Evolutionary conservation across 768 basidiomycete genomes (phyloP).

Genomic region (Lactifluus piperatus): DNA sequence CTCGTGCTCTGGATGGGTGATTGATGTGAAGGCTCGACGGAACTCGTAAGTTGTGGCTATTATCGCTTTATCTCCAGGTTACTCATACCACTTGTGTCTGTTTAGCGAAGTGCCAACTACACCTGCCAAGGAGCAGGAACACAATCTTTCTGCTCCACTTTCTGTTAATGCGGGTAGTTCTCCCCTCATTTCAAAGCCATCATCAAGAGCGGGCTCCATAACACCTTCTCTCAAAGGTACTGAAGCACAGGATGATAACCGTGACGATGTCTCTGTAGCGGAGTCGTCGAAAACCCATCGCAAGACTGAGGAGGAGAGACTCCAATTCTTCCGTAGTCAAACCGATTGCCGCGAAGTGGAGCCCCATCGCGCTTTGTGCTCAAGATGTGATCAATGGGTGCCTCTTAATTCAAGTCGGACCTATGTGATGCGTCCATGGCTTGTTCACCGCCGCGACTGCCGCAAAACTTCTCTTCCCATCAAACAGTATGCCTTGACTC

Average conservation of each 20-base stretch:
- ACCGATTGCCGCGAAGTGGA: conserved; percentile 49
- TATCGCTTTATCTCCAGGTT: not conserved
- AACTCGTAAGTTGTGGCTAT: conserved; percentile 1
- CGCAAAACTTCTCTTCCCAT: conserved; percentile 28
- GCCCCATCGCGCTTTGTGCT: conserved; percentile 50
- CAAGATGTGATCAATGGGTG: conserved; percentile 47
- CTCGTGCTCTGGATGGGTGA: not conserved
- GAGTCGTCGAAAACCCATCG: conserved; percentile 42
- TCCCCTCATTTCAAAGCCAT: not conserved
- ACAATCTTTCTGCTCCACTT: not conserved
- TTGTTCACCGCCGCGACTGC: conserved; percentile 47
- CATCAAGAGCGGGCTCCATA: conserved; percentile 1
- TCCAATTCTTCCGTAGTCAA: conserved; percentile 56
- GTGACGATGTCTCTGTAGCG: conserved; percentile 43
- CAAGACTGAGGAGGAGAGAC: conserved; percentile 53
- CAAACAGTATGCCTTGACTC: conserved; percentile 25
- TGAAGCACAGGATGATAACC: conserved; percentile 25
- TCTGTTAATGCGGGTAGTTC: not conserved
- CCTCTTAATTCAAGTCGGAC: conserved; percentile 45
- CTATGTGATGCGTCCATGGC: conserved; percentile 55
- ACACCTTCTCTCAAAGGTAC: conserved; percentile 1
- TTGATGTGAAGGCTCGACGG: not conserved
- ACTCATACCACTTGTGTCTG: not conserved
- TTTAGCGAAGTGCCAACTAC: not conserved
- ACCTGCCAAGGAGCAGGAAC: not conserved